Evolutionary conservation across 1,284 basidiomycete species (phyloP).

Genomic region (Cutaneotrichosporon cavernicola): DNA sequence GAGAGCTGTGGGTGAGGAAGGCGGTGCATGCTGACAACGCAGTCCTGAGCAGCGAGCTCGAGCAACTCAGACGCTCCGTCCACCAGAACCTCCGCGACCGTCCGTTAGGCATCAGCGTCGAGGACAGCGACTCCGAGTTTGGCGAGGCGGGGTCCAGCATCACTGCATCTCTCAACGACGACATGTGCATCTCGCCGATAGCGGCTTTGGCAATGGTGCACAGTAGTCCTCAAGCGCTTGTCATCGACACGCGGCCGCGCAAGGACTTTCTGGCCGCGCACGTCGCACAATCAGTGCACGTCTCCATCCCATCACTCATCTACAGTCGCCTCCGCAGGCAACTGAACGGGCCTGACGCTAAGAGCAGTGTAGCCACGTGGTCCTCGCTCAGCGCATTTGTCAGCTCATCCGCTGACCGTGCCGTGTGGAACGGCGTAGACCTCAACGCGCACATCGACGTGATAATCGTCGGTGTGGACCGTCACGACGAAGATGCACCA

Average conservation of each 20-base stretch:
- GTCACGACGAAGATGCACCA: conserved; percentile 33
- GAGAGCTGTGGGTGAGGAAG: conserved; percentile 12
- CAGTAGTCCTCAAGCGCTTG: conserved; percentile 48
- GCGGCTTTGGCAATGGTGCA: conserved; percentile 25
- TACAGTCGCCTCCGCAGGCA: conserved; percentile 74
- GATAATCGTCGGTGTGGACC: conserved; percentile 32
- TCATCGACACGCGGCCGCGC: conserved; percentile 75
- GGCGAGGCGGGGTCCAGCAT: not conserved
- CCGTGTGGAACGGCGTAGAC: conserved; percentile 60
- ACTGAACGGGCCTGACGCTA: not conserved
- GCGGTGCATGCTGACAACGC: conserved; percentile 5
- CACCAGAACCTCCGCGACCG: conserved; percentile 40
- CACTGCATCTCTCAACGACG: conserved; percentile 3
- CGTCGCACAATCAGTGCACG: conserved; percentile 68
- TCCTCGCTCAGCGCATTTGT: conserved; percentile 71
- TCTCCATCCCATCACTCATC: conserved; percentile 80
- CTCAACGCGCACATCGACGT: conserved; percentile 54
- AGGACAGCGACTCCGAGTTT: conserved; percentile 25
- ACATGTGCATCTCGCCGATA: conserved; percentile 21
- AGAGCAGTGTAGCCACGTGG: conserved; percentile 50
- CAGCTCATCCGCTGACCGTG: conserved; percentile 68
- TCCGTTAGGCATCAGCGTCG: conserved; percentile 29
- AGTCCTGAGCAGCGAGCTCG: conserved; percentile 35
- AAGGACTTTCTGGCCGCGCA: conserved; percentile 64
- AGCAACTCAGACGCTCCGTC: conserved; percentile 39